A percentile compares a stretch with the other conserved stretches of the same genome.
phyloP scores from a whole-genome alignment of 1,284 basidiomycete genomes.

The Melanopsichium pennsylvanicum region DNA sequence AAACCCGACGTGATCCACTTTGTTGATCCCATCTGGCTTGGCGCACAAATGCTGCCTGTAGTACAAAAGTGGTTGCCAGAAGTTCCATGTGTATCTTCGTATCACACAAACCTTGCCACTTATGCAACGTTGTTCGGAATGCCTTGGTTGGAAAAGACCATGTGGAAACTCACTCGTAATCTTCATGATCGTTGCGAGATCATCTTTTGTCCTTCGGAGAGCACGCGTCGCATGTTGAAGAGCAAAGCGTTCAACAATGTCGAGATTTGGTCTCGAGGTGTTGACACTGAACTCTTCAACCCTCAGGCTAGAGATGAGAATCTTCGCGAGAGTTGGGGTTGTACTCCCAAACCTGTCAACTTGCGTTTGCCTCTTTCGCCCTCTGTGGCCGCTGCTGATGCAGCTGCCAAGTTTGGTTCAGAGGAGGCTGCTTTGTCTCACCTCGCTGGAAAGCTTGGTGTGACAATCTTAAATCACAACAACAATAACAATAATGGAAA shows the following conservation, averaged over 20 bases:
- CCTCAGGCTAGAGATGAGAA: slow-evolving; percentile 67
- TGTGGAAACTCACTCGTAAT: slow-evolving; percentile 65
- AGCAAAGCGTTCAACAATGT: slow-evolving; percentile 68
- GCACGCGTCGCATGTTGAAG: slow-evolving; percentile 69
- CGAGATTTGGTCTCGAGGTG: slow-evolving; percentile 70
- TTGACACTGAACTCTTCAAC: slow-evolving; percentile 50
- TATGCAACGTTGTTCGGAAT: slow-evolving; percentile 71
- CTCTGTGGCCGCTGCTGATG: slow-evolving; percentile 36
- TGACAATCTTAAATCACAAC: slow-evolving; percentile 16
- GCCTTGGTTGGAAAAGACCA: slow-evolving; percentile 69
- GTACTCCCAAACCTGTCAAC: slow-evolving; percentile 49
- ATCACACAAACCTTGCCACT: slow-evolving; percentile 71
- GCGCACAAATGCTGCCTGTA: slow-evolving; percentile 66
- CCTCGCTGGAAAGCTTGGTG: slow-evolving; percentile 48
- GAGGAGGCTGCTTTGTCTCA: slow-evolving; percentile 39
- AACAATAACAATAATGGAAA: background rate
- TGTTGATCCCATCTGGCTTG: slow-evolving; percentile 71
- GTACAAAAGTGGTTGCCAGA: slow-evolving; percentile 66
- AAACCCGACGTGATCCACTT: slow-evolving; percentile 70
- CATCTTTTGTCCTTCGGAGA: slow-evolving; percentile 71
- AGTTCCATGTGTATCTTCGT: slow-evolving; percentile 70
- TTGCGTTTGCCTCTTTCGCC: slow-evolving; percentile 63
- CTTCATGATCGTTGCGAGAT: slow-evolving; percentile 66
- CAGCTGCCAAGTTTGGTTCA: slow-evolving; percentile 17
- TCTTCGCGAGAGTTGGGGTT: slow-evolving; percentile 69